phyloP scores from a whole-genome alignment of 2,329 filamentous ascomycete genomes.

The Graphilbum ipis-grandicollis region DNA sequence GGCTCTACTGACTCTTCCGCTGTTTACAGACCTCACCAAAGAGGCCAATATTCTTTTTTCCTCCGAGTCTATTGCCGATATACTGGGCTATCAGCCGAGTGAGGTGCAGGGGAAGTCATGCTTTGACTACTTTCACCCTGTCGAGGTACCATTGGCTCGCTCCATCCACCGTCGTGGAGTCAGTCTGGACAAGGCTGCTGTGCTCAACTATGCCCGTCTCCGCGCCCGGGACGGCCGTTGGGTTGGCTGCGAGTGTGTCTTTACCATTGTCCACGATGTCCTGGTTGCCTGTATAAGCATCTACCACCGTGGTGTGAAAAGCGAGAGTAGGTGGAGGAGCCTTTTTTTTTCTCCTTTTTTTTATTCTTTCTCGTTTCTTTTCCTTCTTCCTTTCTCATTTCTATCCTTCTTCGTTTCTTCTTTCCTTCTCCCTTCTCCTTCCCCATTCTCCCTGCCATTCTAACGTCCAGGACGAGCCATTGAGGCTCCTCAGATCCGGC shows the following conservation, averaged over 20 bases:
- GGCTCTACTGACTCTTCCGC: background rate
- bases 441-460: background rate
- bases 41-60: constrained; percentile 70
- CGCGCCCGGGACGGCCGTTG: constrained; percentile 51
- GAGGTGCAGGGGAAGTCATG: constrained; percentile 61
- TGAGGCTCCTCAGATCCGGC: constrained; percentile 62
- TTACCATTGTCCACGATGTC: constrained; percentile 77
- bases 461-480: constrained; percentile 46
- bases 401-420: constrained; percentile 1
- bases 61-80: constrained; percentile 69
- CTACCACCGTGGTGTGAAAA: constrained; percentile 51
- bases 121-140: constrained; percentile 75
- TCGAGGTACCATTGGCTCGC: constrained; percentile 60
- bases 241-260: constrained; percentile 75
- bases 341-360: too few relatives aligned
- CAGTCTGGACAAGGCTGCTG: constrained; percentile 66
- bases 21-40: constrained; percentile 45
- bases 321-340: constrained; percentile 52
- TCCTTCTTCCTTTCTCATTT: background rate
- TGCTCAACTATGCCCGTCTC: constrained; percentile 64
- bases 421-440: background rate
- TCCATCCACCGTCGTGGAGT: constrained; percentile 57
- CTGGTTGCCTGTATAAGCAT: constrained; percentile 72
- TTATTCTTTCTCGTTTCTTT: background rate
- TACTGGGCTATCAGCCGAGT: constrained; percentile 61